Base-by-base conservation (phyloP, 441 rosid genomes). In the Aleurites moluccanus region DNA sequence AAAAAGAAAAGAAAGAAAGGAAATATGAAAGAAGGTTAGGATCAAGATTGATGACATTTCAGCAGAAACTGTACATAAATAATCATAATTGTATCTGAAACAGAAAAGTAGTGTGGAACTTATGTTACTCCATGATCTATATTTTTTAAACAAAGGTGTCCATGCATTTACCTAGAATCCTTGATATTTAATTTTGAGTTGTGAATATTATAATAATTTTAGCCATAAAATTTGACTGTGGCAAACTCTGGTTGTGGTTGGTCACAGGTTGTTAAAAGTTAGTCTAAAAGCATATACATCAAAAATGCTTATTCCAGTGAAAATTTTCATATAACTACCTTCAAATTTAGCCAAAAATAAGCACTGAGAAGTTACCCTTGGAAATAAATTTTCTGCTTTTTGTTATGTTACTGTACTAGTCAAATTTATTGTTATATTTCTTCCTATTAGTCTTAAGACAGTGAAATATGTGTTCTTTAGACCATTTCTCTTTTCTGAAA, bases 311-410 rank as follows among this genome's bases (percentile, higher is more conserved):
- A 25, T 25, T 47, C 38, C 15, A 14, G 52, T 25, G 13, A 35
- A 35, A 35, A 63, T 11, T 21, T 27, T 70, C 0, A 7, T 47
- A 20, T 18, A 49, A 16, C 25, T 57, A 7, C 23, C 59, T 30
- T 25, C 50, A 67, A 18, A 47, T 57, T 28, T n/a, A 49, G 42
- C 9, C 40, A 38, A 38, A 38, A 67, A 27, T 25, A 23, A 66
- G 13, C 27, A 57, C 10, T 59, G 23, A 27, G 53, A 42, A 67
- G 20, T 59, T 56, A 52, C 33, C 30, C 6, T 21, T 10, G 20
- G 23, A 62, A 62, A 45, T 72, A 45, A 28, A n/a, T 59, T 15
- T 6, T 71, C 47, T 52, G 20, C 44, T 35, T 73, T 62, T 20
- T 35, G 16, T 30, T 71, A 14, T 25, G 13, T 25, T 25, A 57